Evolutionary conservation across 257 asterid genomes (phyloP), one percentile per base, ranked within the genome.

Genomic region (Eustoma russellianum): DNA sequence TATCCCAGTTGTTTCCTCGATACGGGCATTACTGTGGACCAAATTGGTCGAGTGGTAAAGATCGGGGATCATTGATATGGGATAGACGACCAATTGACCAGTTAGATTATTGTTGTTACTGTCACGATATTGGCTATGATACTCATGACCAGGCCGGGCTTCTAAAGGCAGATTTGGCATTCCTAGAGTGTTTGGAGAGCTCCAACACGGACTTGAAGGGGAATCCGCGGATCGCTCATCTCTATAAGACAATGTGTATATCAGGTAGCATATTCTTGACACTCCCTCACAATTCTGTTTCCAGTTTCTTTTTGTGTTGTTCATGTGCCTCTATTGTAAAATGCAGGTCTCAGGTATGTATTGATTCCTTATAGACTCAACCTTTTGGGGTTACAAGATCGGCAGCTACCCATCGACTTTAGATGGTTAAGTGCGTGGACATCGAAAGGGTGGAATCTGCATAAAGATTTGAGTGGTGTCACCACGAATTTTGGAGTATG

Each of bases 21-120:
- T 89, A 89, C 50, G 97, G 97, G 35, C 88, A 79, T 67, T 89
- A 86, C 66, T 89, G 97, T 56, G 97, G 97, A 40, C 97, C 97
- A 5, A 89, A 89, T 66, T 89, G 97, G 97, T 89, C 97, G 0
- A 89, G 97, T 64, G 97, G 97, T 53, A 89, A 76, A 65, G 88
- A 81, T 41, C 41, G 69, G n/a, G 97, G 97, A 24, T 89, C 97
- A 41, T 77, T 74, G 34, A 59, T 89, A 19, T 89, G 97, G 97
- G 95, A 89, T 80, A 86, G 63, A 63, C 78, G 97, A 11, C 97
- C 97, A 2, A 89, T 79, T 63, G 97, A 89, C 74, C 83, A 94
- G 95, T 69, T 89, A 74, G 97, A 89, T 58, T 89, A 81, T 66
- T 89, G 97, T 74, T 89, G 97, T 81, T 89, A 89, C 64, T 89